A percentile compares a stretch with the other conserved stretches of the same genome.
Evolutionary conservation across 176 grass and related monocot species (phyloP).

Genomic region (Eleusine coracana): DNA sequence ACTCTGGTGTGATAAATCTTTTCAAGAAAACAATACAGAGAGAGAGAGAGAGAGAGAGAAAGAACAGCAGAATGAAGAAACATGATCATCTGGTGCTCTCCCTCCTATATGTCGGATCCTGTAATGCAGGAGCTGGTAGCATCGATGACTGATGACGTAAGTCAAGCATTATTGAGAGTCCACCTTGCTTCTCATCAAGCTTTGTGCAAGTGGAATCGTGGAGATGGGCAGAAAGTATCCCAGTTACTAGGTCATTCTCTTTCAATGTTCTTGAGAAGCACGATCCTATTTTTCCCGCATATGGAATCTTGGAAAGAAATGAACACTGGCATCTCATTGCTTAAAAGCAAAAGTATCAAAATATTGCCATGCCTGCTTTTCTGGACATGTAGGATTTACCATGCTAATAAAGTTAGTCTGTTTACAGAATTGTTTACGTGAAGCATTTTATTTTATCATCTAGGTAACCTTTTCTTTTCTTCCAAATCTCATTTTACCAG

Average conservation of each 20-base stretch:
- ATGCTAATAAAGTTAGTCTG: not conserved
- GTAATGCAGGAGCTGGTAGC: constrained; percentile 32
- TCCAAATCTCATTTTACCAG: not conserved
- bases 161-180: constrained; percentile 45
- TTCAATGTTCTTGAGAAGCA: constrained; percentile 31
- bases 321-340: not conserved
- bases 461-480: not conserved
- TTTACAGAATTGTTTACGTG: not conserved
- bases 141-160: constrained; percentile 35
- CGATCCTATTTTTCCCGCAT: not conserved
- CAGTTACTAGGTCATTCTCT: constrained; percentile 40
- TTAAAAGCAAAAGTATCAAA: not conserved
- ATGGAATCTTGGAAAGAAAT: constrained; percentile 33
- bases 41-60: constrained; percentile 4
- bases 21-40: constrained; percentile 28
- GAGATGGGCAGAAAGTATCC: constrained; percentile 43
- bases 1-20: constrained; percentile 24
- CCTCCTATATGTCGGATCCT: constrained; percentile 27
- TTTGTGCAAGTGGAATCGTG: constrained; percentile 49
- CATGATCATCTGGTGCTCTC: constrained; percentile 36
- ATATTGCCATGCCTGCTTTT: constrained; percentile 19
- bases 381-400: constrained; percentile 18
- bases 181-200: constrained; percentile 39
- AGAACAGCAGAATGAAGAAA: constrained; percentile 30
- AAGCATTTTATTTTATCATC: constrained; percentile 1